Percentiles rank a stretch among this genome's conserved stretches.
Evolutionary conservation across 345 rosid species (phyloP).

Genomic region (Aquilaria malaccensis): DNA sequence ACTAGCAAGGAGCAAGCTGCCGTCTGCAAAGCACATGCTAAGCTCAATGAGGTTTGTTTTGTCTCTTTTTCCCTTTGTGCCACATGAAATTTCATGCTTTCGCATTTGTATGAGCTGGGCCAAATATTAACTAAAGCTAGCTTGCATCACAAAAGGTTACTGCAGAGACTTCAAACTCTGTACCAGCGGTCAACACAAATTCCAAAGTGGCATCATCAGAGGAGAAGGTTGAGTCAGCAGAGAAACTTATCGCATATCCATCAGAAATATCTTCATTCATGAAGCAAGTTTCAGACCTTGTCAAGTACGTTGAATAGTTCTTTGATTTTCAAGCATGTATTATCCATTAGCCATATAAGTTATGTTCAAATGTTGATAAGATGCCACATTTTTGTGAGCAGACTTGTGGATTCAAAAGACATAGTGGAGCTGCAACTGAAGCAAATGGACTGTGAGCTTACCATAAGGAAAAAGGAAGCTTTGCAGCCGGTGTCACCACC

Average conservation of each 20-base stretch:
- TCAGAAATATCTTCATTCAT: conserved; percentile 59
- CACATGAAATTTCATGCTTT: background rate
- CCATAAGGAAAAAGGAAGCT: conserved; percentile 86
- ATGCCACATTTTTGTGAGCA: conserved; percentile 20
- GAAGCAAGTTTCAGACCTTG: conserved; percentile 77
- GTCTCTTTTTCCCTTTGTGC: background rate
- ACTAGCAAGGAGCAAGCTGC: conserved; percentile 34
- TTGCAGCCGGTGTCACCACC: conserved; percentile 41
- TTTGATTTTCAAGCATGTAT: background rate
- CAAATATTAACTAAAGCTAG: conserved; percentile 2
- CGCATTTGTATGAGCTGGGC: background rate
- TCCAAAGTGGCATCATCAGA: conserved; percentile 17
- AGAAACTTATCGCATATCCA: conserved; percentile 40
- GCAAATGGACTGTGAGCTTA: conserved; percentile 75
- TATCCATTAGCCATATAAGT: background rate
- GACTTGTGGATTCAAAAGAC: conserved; percentile 95
- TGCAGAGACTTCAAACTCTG: conserved; percentile 45
- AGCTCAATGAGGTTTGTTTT: conserved; percentile 53
- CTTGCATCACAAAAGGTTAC: conserved; percentile 34
- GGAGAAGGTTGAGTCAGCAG: conserved; percentile 31
- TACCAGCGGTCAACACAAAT: conserved; percentile 13
- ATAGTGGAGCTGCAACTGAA: conserved; percentile 79
- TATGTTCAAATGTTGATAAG: conserved; percentile 2
- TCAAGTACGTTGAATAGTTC: conserved; percentile 53
- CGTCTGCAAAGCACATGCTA: conserved; percentile 35